Evolutionary conservation across 1,284 basidiomycete genomes (phyloP).

Genomic region (Volvariella volvacea): DNA sequence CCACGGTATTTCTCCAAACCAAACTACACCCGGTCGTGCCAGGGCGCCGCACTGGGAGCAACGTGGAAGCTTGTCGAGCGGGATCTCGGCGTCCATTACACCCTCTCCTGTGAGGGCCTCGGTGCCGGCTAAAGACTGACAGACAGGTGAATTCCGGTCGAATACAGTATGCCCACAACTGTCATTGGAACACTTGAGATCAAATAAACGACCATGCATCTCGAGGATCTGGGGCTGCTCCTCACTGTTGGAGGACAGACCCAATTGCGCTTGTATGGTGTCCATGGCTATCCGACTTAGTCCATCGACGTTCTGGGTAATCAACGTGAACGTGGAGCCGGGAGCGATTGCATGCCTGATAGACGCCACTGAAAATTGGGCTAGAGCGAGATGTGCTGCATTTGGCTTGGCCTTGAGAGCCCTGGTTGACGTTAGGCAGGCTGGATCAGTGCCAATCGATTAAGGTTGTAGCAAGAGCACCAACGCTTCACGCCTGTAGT

Average conservation of each 20-base stretch:
- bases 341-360: slow-evolving; percentile 31
- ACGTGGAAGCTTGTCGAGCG: slow-evolving; percentile 38
- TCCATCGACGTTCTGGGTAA: slow-evolving; percentile 67
- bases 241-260: slow-evolving; percentile 9
- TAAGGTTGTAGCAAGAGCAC: slow-evolving; percentile 10
- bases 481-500: slow-evolving; percentile 53
- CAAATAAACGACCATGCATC: slow-evolving; percentile 62
- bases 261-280: slow-evolving; percentile 5
- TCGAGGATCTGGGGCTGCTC: slow-evolving; percentile 35
- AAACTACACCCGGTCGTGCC: slow-evolving; percentile 56
- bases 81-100: slow-evolving; percentile 33
- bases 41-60: slow-evolving; percentile 47
- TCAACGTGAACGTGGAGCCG: slow-evolving; percentile 41
- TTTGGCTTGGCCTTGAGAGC: slow-evolving; percentile 47
- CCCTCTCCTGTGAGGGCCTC: slow-evolving; percentile 27
- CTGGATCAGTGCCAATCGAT: neutral
- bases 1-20: slow-evolving; percentile 55
- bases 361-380: slow-evolving; percentile 35
- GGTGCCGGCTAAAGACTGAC: slow-evolving; percentile 42
- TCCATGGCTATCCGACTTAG: slow-evolving; percentile 33
- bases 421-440: slow-evolving; percentile 21
- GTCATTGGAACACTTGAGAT: slow-evolving; percentile 41
- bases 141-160: slow-evolving; percentile 43
- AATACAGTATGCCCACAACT: slow-evolving; percentile 34
- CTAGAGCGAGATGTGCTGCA: slow-evolving; percentile 47